phyloP scores from a whole-genome alignment of 2,329 filamentous ascomycete genomes.

The Elsinoe batatas region DNA sequence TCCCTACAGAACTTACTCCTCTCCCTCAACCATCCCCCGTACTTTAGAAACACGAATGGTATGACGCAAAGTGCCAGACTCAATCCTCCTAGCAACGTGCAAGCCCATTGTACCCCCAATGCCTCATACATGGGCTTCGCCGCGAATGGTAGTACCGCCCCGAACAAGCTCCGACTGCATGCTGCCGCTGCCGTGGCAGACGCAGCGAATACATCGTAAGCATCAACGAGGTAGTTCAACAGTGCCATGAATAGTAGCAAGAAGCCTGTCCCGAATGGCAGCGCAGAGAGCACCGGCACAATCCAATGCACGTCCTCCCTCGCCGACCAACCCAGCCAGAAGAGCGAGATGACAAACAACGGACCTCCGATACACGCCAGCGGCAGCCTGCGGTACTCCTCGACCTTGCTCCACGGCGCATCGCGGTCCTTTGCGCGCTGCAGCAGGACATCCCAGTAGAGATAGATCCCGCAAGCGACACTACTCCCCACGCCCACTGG shows the following conservation, averaged over 20 bases:
- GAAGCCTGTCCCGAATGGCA: conserved; percentile 38
- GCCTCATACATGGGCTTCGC: conserved; percentile 51
- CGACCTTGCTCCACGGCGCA: conserved; percentile 47
- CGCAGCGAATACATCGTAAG: conserved; percentile 66
- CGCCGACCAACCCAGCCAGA: conserved; percentile 38
- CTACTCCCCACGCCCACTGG: conserved; percentile 56
- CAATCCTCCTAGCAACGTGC: conserved; percentile 41
- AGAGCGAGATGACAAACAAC: conserved; percentile 36
- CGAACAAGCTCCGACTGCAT: conserved; percentile 68
- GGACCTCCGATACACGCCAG: conserved; percentile 62
- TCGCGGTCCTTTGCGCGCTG: conserved; percentile 38
- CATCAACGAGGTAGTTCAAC: conserved; percentile 53
- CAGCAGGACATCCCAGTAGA: conserved; percentile 54
- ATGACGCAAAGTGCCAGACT: conserved; percentile 43
- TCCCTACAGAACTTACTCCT: conserved; percentile 54
- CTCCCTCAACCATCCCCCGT: conserved; percentile 44
- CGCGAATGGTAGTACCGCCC: conserved; percentile 47
- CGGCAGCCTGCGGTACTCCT: conserved; percentile 61
- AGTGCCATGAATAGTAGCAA: conserved; percentile 42
- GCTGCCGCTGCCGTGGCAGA: conserved; percentile 75
- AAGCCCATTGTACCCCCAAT: conserved; percentile 61
- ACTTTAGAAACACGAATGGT: conserved; percentile 50
- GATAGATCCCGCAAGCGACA: conserved; percentile 51
- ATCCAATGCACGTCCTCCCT: conserved; percentile 32
- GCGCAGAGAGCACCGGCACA: conserved; percentile 32